Evolutionary conservation across 208 protist species (phyloP).

Genomic region (Trypanosoma rangeli): DNA sequence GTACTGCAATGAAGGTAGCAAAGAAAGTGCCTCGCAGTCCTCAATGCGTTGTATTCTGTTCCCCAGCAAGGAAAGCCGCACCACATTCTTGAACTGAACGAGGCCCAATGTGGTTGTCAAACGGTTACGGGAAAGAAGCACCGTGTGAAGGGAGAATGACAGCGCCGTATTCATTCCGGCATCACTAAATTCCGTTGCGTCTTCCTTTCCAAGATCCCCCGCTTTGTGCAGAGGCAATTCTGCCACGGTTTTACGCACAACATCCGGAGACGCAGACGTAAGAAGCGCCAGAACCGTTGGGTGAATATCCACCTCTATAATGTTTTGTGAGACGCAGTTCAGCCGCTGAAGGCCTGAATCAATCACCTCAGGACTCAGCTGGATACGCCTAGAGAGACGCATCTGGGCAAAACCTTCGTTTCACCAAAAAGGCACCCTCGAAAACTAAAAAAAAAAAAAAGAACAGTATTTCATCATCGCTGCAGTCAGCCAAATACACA

Average conservation of each 20-base stretch:
- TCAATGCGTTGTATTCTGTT: constrained; percentile 77
- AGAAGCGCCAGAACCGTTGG: constrained; percentile 53
- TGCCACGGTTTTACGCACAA: constrained; percentile 28
- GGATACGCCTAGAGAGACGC: constrained; percentile 50
- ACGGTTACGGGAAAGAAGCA: constrained; percentile 79
- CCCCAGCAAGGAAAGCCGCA: constrained; percentile 74
- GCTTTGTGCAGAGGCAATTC: constrained; percentile 19
- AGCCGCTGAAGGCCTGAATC: constrained; percentile 68
- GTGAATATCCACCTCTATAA: constrained; percentile 78
- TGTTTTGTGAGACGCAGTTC: constrained; percentile 55
- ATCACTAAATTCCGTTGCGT: neutral
- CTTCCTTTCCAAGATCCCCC: neutral
- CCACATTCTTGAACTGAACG: constrained; percentile 80
- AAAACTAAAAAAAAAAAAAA: neutral
- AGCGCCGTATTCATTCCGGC: constrained; percentile 54
- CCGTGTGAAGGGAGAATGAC: constrained; percentile 70
- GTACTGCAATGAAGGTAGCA: constrained; percentile 69
- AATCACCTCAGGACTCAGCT: constrained; percentile 44
- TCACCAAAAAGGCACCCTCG: neutral
- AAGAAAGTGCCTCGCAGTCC: constrained; percentile 72
- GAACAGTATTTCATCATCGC: neutral
- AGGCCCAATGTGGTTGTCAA: constrained; percentile 59
- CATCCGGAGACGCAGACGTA: constrained; percentile 25
- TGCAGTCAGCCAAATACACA: neutral
- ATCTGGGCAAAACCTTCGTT: neutral